Percentiles rank a stretch among this genome's conserved stretches.
These are phyloP conservation scores for Xylariaceae sp. DNA, from an alignment of 2,329 filamentous ascomycete genomes.

Conservation along the genomic window DNA sequence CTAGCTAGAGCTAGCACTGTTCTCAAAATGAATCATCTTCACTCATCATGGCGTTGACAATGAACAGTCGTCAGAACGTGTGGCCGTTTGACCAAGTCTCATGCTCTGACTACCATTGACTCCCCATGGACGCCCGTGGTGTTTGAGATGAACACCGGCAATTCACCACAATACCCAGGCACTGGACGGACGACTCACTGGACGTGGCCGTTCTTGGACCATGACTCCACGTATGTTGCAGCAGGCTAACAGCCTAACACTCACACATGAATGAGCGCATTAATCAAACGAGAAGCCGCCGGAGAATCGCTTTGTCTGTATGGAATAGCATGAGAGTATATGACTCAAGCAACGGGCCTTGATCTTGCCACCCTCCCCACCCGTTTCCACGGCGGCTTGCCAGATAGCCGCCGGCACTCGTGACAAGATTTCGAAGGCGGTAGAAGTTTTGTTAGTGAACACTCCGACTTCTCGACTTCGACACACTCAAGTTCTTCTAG, in stretches of 20 bases:
- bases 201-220: neutral
- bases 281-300: neutral
- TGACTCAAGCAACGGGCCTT: neutral
- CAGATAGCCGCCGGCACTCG: neutral
- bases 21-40: too few relatives aligned
- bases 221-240: neutral
- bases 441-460: too few relatives aligned
- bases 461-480: too few relatives aligned
- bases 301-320: neutral
- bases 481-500: too few relatives aligned
- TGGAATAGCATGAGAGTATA: neutral
- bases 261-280: neutral
- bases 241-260: neutral
- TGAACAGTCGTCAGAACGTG: too few relatives aligned
- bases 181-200: neutral
- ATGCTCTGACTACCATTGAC: neutral
- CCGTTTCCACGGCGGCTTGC: neutral
- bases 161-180: too few relatives aligned
- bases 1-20: too few relatives aligned
- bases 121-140: neutral
- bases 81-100: too few relatives aligned
- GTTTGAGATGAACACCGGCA: neutral
- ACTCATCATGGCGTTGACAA: too few relatives aligned
- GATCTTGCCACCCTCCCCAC: neutral
- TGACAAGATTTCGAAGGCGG: too few relatives aligned